A percentile compares a stretch with the other conserved stretches of the same genome.
Conservation (phyloP, 1,139 yeast species). For the Taphrina pruni region DNA sequence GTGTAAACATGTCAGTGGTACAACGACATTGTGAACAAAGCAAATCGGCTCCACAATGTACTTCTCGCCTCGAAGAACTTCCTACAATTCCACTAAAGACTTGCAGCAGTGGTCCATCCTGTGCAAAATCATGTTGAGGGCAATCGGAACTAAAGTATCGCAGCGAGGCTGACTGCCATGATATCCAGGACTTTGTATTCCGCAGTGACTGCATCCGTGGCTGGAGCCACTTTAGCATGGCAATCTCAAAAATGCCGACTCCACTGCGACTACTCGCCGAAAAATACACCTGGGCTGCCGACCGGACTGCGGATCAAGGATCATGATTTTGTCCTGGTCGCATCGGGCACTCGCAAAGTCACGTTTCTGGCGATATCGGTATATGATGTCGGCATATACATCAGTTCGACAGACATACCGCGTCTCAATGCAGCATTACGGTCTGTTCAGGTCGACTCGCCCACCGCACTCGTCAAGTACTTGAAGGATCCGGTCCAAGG, state of each 20-base stretch:
- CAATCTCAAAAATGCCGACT: constrained; percentile 1
- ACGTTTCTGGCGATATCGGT: constrained; percentile 32
- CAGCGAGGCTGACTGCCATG: neutral
- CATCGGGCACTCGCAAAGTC: constrained; percentile 33
- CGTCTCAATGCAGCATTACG: constrained; percentile 7
- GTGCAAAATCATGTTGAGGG: no score
- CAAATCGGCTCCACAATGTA: no score
- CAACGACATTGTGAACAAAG: no score
- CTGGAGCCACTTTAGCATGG: neutral
- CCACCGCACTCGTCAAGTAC: neutral
- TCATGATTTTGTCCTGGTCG: constrained; percentile 8
- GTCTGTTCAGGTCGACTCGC: constrained; percentile 7
- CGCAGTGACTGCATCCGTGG: neutral
- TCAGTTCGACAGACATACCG: constrained; percentile 6
- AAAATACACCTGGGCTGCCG: constrained; percentile 13
- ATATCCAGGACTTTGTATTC: neutral
- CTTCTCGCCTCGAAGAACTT: no score
- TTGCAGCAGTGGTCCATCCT: no score
- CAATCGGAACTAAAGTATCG: no score
- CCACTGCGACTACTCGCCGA: constrained; percentile 30
- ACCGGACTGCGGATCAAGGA: neutral
- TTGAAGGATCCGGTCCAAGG: constrained; percentile 57
- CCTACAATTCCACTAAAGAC: no score
- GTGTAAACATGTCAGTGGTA: no score
- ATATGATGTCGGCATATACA: constrained; percentile 34